phyloP scores from a whole-genome alignment of 768 basidiomycete species.

The Cantharellus anzutake region DNA sequence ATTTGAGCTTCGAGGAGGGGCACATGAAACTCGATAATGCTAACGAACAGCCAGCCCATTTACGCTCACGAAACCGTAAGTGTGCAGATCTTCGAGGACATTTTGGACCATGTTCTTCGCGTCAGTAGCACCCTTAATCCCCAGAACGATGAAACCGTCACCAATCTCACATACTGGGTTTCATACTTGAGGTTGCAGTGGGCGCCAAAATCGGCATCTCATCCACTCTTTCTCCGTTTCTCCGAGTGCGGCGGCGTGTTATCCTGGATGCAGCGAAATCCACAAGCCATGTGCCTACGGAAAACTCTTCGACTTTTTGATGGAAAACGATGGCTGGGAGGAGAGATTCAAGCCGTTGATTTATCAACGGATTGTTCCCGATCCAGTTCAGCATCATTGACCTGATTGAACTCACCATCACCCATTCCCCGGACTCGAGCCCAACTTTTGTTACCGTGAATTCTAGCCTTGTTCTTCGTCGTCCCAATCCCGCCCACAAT shows the following conservation, averaged over 20 bases:
- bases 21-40: too few relatives aligned
- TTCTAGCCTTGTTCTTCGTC: conserved; percentile 20
- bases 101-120: too few relatives aligned
- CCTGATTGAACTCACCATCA: conserved; percentile 34
- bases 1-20: too few relatives aligned
- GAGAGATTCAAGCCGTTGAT: neutral
- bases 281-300: conserved; percentile 28
- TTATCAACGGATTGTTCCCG: conserved; percentile 3
- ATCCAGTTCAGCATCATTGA: conserved; percentile 5
- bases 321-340: neutral
- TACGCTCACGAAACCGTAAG: too few relatives aligned
- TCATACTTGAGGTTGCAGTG: conserved; percentile 51
- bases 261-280: conserved; percentile 69
- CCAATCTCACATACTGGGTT: conserved; percentile 60
- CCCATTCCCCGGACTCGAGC: conserved; percentile 10
- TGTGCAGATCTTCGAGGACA: too few relatives aligned
- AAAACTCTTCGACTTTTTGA: neutral
- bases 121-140: too few relatives aligned
- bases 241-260: conserved; percentile 69
- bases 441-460: conserved; percentile 9
- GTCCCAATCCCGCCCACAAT: conserved; percentile 59
- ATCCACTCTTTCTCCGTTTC: conserved; percentile 55
- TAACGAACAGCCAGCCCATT: too few relatives aligned
- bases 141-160: too few relatives aligned
- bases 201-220: conserved; percentile 59